phyloP scores from a whole-genome alignment of 164 flowering plant species.

The Stephania yunnanensis region DNA sequence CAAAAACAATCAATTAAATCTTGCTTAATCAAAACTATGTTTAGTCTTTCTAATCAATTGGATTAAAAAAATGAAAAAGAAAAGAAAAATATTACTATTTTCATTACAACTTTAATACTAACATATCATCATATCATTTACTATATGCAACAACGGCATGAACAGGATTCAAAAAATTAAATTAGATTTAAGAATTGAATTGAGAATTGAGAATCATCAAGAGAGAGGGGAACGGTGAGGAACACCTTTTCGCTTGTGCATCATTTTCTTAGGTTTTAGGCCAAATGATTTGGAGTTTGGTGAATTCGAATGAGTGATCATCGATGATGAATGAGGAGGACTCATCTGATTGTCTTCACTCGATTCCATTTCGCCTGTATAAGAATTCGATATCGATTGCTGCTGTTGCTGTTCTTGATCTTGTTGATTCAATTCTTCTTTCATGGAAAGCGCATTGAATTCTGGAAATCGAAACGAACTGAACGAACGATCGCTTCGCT shows the following conservation, averaged over 20 bases:
- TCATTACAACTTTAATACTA: background rate
- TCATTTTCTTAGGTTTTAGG: constrained; percentile 35
- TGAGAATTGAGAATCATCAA: background rate
- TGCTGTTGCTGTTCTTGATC: background rate
- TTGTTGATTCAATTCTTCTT: background rate
- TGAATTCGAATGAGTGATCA: no score
- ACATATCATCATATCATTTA: background rate
- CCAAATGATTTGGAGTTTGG: background rate
- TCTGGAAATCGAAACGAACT: constrained; percentile 5
- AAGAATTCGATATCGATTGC: background rate
- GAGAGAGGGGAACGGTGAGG: constrained; percentile 47
- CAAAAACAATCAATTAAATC: no score
- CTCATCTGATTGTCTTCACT: background rate
- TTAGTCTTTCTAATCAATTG: no score
- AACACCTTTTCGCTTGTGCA: constrained; percentile 41
- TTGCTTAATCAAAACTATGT: no score
- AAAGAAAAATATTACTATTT: background rate
- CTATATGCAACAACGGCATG: background rate
- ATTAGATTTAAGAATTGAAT: background rate
- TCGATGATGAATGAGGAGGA: background rate
- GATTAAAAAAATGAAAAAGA: background rate
- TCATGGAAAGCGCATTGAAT: background rate
- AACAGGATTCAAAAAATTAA: background rate
- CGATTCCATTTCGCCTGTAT: background rate
- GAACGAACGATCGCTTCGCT: background rate